Conservation (phyloP, 2,329 filamentous ascomycete genomes). For the Colletotrichum sp. region DNA sequence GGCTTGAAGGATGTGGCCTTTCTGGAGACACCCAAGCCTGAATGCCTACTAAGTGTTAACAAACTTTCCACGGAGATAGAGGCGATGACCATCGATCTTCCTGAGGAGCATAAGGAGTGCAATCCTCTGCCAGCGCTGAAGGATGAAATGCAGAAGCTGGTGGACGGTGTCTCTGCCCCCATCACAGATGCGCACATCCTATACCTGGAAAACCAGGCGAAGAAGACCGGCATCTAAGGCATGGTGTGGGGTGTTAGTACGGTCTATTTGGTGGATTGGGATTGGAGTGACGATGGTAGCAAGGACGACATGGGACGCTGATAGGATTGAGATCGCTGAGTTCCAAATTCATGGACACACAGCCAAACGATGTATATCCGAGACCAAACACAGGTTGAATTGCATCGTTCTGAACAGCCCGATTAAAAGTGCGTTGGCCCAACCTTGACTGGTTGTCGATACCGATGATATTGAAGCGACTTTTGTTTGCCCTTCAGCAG, state of each 20-base stretch:
- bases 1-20: neutral
- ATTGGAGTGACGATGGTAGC: neutral
- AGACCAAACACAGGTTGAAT: neutral
- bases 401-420: no score
- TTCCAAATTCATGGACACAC: neutral
- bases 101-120: neutral
- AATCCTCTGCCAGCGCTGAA: neutral
- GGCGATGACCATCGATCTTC: neutral
- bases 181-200: neutral
- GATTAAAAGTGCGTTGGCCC: neutral
- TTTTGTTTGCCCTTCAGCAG: neutral
- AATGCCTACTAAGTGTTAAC: neutral
- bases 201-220: neutral
- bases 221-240: neutral
- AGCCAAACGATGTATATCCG: neutral
- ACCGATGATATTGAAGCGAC: fast-evolving
- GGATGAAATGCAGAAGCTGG: neutral
- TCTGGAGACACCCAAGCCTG: neutral
- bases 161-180: neutral
- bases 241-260: fast-evolving
- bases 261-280: neutral
- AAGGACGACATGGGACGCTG: neutral
- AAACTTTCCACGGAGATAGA: fast-evolving
- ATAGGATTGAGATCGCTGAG: neutral
- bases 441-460: neutral